phyloP scores from a whole-genome alignment of 2,329 filamentous ascomycete species.

The Exophiala viscosa region DNA sequence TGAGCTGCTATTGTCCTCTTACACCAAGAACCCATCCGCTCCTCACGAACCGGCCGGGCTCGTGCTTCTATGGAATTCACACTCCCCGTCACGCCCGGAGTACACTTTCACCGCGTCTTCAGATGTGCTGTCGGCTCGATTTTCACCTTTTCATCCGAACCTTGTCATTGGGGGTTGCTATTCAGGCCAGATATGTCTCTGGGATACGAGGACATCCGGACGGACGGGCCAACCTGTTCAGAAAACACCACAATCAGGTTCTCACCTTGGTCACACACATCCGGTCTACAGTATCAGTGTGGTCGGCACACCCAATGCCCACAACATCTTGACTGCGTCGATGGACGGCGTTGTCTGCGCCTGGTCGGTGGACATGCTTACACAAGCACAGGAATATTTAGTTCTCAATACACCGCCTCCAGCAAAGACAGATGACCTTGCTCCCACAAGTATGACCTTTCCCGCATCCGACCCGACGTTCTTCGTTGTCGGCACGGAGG shows the following conservation, averaged over 20 bases:
- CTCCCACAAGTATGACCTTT: slow-evolving; percentile 91
- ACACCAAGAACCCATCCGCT: slow-evolving; percentile 94
- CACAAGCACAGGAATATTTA: slow-evolving; percentile 90
- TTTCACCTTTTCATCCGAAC: slow-evolving; percentile 98
- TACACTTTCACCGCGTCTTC: slow-evolving; percentile 96
- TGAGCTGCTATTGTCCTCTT: slow-evolving; percentile 86
- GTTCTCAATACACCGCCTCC: slow-evolving; percentile 82
- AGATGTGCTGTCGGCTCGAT: slow-evolving; percentile 90
- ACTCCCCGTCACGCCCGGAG: slow-evolving; percentile 89
- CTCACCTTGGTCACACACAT: slow-evolving; percentile 75
- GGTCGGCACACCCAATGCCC: slow-evolving; percentile 95
- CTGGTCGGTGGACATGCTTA: slow-evolving; percentile 97
- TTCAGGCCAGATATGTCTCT: slow-evolving; percentile 90
- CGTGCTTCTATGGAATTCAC: slow-evolving; percentile 94
- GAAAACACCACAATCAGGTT: slow-evolving; percentile 91
- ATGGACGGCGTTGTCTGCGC: slow-evolving; percentile 96
- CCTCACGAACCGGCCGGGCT: slow-evolving; percentile 91
- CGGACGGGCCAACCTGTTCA: slow-evolving; percentile 69
- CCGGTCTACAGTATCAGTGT: slow-evolving; percentile 94
- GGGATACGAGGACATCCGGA: slow-evolving; percentile 87
- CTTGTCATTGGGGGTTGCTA: slow-evolving; percentile 95
- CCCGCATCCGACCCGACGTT: slow-evolving; percentile 94
- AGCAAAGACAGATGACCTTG: slow-evolving; percentile 88
- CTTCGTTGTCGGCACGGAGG: slow-evolving; percentile 94
- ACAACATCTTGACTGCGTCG: slow-evolving; percentile 95